phyloP scores from a whole-genome alignment of 2,329 filamentous ascomycete genomes.

The Orbilia blumenaviensis region DNA sequence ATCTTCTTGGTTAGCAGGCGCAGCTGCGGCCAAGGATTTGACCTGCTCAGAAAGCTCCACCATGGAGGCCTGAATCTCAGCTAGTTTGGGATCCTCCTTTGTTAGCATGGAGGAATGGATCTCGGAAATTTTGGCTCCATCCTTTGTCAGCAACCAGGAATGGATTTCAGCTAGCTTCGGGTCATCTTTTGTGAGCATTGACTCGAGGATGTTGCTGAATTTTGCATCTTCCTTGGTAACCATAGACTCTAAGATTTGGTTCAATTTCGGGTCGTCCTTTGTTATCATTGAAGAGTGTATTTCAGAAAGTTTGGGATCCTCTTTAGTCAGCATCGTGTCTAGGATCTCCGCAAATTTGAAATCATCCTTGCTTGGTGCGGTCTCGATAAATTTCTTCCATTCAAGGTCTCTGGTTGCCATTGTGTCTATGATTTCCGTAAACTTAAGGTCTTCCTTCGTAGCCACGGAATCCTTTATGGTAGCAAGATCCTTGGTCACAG shows the following conservation, averaged over 20 bases:
- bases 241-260: slow-evolving; percentile 24
- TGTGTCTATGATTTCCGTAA: not conserved
- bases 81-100: slow-evolving; percentile 33
- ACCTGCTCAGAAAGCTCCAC: slow-evolving; percentile 36
- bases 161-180: slow-evolving; percentile 28
- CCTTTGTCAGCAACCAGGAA: slow-evolving; percentile 39
- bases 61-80: slow-evolving; percentile 24
- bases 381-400: not conserved
- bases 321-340: not conserved
- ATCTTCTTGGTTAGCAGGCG: slow-evolving; percentile 13
- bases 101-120: slow-evolving; percentile 44
- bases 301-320: slow-evolving; percentile 9
- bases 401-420: slow-evolving; percentile 14
- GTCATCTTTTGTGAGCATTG: slow-evolving; percentile 42
- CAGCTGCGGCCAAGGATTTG: slow-evolving; percentile 6
- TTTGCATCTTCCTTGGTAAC: slow-evolving; percentile 30
- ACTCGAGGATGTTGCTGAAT: slow-evolving; percentile 17
- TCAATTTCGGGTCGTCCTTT: slow-evolving; percentile 9
- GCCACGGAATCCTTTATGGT: slow-evolving; percentile 59
- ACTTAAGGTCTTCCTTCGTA: slow-evolving; percentile 54
- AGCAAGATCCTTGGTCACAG: slow-evolving; percentile 24
- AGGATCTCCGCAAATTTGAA: slow-evolving; percentile 6
- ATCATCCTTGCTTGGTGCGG: slow-evolving; percentile 18
- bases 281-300: slow-evolving; percentile 9
- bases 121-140: slow-evolving; percentile 17